phyloP scores from a whole-genome alignment of 177 flowering plant genomes.

The Vitis hybrid region DNA sequence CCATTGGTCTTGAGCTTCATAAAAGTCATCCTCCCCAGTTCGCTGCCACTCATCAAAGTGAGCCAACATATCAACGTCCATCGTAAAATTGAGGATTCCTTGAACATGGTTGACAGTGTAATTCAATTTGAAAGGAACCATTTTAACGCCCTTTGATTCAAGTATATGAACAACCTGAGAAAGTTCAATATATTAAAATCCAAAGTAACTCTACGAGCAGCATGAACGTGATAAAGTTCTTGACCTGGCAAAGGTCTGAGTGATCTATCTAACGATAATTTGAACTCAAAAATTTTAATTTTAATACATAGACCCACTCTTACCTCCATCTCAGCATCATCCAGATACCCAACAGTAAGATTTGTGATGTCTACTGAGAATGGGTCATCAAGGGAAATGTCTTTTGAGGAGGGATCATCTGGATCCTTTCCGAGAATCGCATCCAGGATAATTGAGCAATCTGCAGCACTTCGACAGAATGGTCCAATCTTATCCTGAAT shows the following conservation, averaged over 20 bases:
- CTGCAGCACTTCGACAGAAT: conserved; percentile 75
- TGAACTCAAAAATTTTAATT: no score
- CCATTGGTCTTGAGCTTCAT: conserved; percentile 97
- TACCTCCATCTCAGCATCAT: conserved; percentile 92
- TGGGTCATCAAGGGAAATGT: conserved; percentile 62
- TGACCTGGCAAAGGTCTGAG: no score
- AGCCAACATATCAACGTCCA: conserved; percentile 92
- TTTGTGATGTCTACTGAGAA: conserved; percentile 72
- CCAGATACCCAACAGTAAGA: conserved; percentile 84
- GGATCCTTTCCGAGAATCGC: conserved; percentile 85
- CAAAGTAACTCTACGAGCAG: no score
- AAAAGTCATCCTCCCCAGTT: conserved; percentile 57
- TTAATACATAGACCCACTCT: not conserved
- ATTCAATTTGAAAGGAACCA: conserved; percentile 76
- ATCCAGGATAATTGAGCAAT: conserved; percentile 78
- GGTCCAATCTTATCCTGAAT: conserved; percentile 96
- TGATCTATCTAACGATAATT: no score
- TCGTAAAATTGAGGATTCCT: conserved; percentile 83
- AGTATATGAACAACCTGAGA: conserved; percentile 78
- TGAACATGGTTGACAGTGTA: conserved; percentile 79
- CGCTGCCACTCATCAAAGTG: conserved; percentile 98
- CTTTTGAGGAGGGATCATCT: conserved; percentile 72
- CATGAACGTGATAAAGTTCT: no score
- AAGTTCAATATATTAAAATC: not conserved
- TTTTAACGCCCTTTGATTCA: conserved; percentile 68